Evolutionary conservation across 257 asterid species (phyloP).

Genomic region (Capsicum pubescens): DNA sequence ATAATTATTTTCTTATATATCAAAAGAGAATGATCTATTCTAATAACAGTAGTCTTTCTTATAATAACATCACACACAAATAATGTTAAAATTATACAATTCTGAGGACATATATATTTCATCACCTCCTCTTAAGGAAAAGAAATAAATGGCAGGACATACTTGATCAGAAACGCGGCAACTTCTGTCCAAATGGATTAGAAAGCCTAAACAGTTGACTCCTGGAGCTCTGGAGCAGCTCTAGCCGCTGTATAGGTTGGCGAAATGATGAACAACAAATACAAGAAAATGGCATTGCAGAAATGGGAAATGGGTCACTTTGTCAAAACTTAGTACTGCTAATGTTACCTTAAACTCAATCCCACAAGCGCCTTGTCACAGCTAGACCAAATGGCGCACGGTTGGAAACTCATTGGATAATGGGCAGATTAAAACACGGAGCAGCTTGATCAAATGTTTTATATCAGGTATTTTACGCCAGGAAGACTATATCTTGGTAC

Average conservation of each 20-base stretch:
- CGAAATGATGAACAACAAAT: not conserved
- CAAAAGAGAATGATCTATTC: not conserved
- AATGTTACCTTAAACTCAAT: not conserved
- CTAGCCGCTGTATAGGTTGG: not conserved
- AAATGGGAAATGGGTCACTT: not conserved
- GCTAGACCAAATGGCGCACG: not conserved
- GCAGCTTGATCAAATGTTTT: too few species aligned
- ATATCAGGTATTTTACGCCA: constrained; percentile 36
- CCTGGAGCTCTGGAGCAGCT: not conserved
- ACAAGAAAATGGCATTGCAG: too few species aligned
- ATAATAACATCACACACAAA: not conserved
- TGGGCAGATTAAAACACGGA: too few species aligned
- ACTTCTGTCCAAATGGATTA: not conserved
- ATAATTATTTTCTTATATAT: not conserved
- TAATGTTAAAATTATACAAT: not conserved
- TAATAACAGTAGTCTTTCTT: not conserved
- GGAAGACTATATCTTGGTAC: constrained; percentile 43
- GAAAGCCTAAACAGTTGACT: not conserved
- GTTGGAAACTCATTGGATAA: too few species aligned
- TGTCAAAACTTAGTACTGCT: not conserved
- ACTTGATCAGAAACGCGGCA: not conserved
- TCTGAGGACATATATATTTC: not conserved
- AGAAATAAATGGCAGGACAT: not conserved
- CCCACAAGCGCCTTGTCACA: not conserved
- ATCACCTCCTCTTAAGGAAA: not conserved